A percentile compares a stretch with the other conserved stretches of the same genome.
Conservation (phyloP, 1,139 yeast species). For the Geotrichum klebahnii region DNA sequence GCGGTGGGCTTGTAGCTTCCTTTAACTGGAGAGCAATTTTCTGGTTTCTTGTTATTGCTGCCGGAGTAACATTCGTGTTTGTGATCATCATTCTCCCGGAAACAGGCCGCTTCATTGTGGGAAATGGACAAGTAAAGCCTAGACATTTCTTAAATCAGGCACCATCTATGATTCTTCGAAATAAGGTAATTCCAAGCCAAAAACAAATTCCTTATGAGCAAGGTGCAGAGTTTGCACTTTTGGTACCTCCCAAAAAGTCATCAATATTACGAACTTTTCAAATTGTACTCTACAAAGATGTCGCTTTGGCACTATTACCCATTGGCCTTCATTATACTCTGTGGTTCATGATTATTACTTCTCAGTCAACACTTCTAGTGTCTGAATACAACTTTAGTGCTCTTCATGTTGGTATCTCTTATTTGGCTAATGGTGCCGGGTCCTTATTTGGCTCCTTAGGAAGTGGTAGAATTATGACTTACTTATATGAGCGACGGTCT, state of each 20-base stretch:
- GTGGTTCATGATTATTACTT: slow-evolving; percentile 68
- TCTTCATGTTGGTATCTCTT: slow-evolving; percentile 60
- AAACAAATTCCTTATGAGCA: slow-evolving; percentile 26
- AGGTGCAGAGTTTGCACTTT: slow-evolving; percentile 28
- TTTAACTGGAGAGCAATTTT: slow-evolving; percentile 76
- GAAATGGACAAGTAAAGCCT: slow-evolving; percentile 60
- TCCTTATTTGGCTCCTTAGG: slow-evolving; percentile 38
- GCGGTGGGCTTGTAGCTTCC: slow-evolving; percentile 57
- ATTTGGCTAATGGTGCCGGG: slow-evolving; percentile 42
- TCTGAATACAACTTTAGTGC: slow-evolving; percentile 49
- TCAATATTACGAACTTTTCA: slow-evolving; percentile 38
- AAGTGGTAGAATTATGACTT: slow-evolving; percentile 38
- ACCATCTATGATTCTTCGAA: slow-evolving; percentile 37
- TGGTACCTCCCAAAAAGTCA: slow-evolving; percentile 45
- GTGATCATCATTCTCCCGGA: slow-evolving; percentile 54
- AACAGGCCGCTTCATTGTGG: slow-evolving; percentile 63
- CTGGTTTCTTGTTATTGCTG: slow-evolving; percentile 64
- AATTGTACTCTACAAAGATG: slow-evolving; percentile 35
- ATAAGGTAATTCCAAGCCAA: slow-evolving; percentile 16
- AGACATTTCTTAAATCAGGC: slow-evolving; percentile 42
- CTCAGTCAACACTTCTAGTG: slow-evolving; percentile 54
- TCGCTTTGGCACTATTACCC: slow-evolving; percentile 46
- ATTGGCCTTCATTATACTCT: slow-evolving; percentile 59
- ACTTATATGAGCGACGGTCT: slow-evolving; percentile 33
- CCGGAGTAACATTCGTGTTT: slow-evolving; percentile 44